Conservation (phyloP, 208 protist species). For the Trypanosoma melophagium region DNA sequence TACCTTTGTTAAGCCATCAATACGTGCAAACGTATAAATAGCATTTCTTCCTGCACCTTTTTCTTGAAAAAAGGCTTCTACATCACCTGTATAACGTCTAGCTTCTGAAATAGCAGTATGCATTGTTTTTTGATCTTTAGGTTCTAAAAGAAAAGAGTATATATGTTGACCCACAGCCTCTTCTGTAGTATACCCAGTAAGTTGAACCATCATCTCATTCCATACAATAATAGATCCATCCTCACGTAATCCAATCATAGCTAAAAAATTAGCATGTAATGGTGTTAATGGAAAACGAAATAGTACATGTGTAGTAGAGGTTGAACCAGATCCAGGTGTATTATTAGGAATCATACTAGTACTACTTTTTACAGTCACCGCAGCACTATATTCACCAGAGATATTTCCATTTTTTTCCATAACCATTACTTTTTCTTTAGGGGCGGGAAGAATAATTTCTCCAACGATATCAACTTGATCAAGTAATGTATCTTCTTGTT, state of each 20-base stretch:
- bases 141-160: conserved; percentile 73
- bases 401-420: neutral
- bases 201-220: conserved; percentile 59
- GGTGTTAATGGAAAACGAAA: conserved; percentile 51
- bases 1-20: conserved; percentile 77
- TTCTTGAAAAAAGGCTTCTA: conserved; percentile 45
- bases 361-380: neutral
- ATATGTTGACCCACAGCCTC: conserved; percentile 83
- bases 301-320: conserved; percentile 28
- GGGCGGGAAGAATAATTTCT: conserved; percentile 28
- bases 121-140: conserved; percentile 74
- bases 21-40: conserved; percentile 64
- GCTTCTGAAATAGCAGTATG: conserved; percentile 55
- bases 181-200: conserved; percentile 65
- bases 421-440: conserved; percentile 4
- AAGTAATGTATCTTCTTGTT: conserved; percentile 11
- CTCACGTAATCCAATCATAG: conserved; percentile 71
- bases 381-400: neutral
- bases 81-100: conserved; percentile 64
- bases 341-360: conserved; percentile 34
- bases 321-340: conserved; percentile 1
- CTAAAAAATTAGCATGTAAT: conserved; percentile 28
- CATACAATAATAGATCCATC: conserved; percentile 78
- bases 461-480: conserved; percentile 18
- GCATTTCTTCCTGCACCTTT: neutral